These are phyloP conservation scores for Babesia ovata DNA, from an alignment of 169 alveolate species.

Conservation along the genomic window DNA sequence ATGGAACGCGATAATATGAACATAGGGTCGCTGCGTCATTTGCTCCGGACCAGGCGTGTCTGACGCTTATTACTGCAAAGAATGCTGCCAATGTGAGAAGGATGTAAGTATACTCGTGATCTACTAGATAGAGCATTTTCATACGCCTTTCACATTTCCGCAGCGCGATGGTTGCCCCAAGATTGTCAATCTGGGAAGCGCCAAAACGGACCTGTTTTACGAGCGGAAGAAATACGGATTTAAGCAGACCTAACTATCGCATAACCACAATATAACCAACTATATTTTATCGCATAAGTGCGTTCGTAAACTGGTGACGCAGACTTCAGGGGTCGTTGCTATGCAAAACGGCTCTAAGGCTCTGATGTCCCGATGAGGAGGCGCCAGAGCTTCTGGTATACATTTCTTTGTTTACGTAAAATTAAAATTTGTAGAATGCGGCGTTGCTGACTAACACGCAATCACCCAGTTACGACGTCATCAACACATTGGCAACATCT, in stretches of 20 bases:
- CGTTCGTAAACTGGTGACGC: too few relatives aligned
- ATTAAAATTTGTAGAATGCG: too few relatives aligned
- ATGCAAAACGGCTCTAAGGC: too few relatives aligned
- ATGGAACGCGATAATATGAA: background rate
- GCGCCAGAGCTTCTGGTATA: too few relatives aligned
- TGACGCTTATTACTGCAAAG: constrained; percentile 98
- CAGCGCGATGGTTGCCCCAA: constrained; percentile 99
- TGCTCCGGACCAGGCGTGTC: constrained; percentile 98
- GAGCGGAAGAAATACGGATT: constrained; percentile 94
- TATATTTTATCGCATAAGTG: too few relatives aligned
- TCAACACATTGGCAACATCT: too few relatives aligned
- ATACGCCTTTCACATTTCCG: background rate
- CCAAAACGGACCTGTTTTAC: constrained; percentile 96
- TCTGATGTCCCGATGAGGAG: too few relatives aligned
- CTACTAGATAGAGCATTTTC: background rate
- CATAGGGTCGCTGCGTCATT: constrained; percentile 97
- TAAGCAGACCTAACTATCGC: constrained; percentile 4
- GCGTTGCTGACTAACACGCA: too few relatives aligned
- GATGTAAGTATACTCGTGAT: constrained; percentile 79
- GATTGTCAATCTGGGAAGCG: constrained; percentile 96
- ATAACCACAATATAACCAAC: too few relatives aligned
- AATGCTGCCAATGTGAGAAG: constrained; percentile 96
- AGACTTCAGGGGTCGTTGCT: too few relatives aligned
- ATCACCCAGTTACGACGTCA: too few relatives aligned
- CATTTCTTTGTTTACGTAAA: too few relatives aligned